Percentiles rank a stretch among this genome's conserved stretches.
Conservation (phyloP, 768 basidiomycete species). For the Tylopilus felleus region DNA sequence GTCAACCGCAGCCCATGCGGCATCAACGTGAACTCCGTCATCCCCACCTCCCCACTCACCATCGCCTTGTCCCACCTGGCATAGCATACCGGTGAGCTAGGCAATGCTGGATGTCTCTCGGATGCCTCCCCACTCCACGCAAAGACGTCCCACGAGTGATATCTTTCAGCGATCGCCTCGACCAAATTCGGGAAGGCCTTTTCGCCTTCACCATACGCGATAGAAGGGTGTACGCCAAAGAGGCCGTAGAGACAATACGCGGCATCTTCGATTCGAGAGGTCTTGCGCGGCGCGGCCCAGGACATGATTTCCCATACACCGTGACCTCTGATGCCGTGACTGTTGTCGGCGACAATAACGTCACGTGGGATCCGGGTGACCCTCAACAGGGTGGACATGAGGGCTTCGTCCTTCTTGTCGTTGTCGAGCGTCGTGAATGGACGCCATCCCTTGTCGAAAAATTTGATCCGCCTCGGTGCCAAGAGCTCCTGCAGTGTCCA, state of each 20-base stretch:
- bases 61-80: constrained; percentile 15
- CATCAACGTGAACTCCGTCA: constrained; percentile 13
- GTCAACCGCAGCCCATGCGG: constrained; percentile 14
- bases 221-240: constrained; percentile 20
- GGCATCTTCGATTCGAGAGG: constrained; percentile 27
- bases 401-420: constrained; percentile 11
- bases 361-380: constrained; percentile 21
- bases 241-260: constrained; percentile 30
- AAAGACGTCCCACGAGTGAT: constrained; percentile 23
- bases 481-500: constrained; percentile 28
- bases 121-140: constrained; percentile 25
- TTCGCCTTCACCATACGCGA: constrained; percentile 32
- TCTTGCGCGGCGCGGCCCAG: constrained; percentile 31
- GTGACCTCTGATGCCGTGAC: constrained; percentile 12
- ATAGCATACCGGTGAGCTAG: constrained; percentile 22
- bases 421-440: constrained; percentile 12
- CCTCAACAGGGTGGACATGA: constrained; percentile 11
- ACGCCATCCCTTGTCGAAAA: constrained; percentile 22
- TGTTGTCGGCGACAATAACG: constrained; percentile 19
- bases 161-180: constrained; percentile 13
- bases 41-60: constrained; percentile 6
- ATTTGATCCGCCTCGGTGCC: constrained; percentile 27
- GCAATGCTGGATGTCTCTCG: constrained; percentile 14
- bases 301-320: constrained; percentile 26
- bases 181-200: constrained; percentile 28